These are phyloP conservation scores for Carex myosuroides DNA, from an alignment of 176 grass and related monocot genomes.

Conservation along the genomic window DNA sequence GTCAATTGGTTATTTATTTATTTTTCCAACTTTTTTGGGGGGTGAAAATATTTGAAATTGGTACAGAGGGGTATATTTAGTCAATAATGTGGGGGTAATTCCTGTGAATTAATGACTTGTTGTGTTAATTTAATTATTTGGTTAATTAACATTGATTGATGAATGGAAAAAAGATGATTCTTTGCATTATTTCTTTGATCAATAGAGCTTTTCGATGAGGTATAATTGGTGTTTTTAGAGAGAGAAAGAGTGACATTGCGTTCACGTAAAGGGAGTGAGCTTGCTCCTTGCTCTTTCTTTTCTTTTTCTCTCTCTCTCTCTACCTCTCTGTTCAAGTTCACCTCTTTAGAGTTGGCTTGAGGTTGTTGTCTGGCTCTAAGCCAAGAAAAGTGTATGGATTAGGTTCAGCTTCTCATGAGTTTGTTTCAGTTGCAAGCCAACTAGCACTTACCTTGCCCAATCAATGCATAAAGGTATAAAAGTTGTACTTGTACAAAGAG, in stretches of 20 bases:
- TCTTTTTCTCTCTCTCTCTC: background rate
- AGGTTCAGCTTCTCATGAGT: constrained; percentile 23
- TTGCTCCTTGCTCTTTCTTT: background rate
- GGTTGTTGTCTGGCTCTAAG: constrained; percentile 8
- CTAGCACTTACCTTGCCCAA: constrained; percentile 25
- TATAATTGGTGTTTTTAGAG: constrained; percentile 19
- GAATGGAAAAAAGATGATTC: constrained; percentile 12
- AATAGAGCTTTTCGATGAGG: constrained; percentile 14
- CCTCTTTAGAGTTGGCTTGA: constrained; percentile 16
- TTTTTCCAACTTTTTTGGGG: constrained; percentile 26
- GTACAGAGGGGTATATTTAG: constrained; percentile 36
- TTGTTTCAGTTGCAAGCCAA: constrained; percentile 21
- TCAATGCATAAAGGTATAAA: constrained; percentile 20
- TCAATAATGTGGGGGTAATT: constrained; percentile 8
- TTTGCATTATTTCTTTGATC: constrained; percentile 22
- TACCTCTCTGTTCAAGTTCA: constrained; percentile 4
- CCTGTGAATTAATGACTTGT: background rate
- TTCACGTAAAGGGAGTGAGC: constrained; percentile 27
- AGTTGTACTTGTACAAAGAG: background rate
- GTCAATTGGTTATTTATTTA: constrained; percentile 1
- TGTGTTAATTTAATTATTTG: constrained; percentile 18
- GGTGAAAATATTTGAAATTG: constrained; percentile 33
- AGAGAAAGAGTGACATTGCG: constrained; percentile 20
- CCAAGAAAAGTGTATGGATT: constrained; percentile 19
- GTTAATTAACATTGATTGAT: constrained; percentile 25